Percentiles rank a stretch among this genome's conserved stretches.
These are phyloP conservation scores for Ogataea angusta DNA, from an alignment of 805 yeast species.

Conservation along the genomic window DNA sequence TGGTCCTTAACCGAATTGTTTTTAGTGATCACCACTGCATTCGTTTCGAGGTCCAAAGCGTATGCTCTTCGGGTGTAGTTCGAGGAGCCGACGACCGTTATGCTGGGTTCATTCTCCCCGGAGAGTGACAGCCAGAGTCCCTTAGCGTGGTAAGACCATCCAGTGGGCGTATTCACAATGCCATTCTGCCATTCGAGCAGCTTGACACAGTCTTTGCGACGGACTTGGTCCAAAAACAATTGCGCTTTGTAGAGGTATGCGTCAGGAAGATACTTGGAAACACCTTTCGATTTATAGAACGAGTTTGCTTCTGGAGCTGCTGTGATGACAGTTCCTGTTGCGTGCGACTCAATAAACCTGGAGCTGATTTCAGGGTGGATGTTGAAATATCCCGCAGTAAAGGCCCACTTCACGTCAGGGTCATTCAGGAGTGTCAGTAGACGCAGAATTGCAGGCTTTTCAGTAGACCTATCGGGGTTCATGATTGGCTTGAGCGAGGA, in stretches of 20 bases:
- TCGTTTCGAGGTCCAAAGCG: conserved; percentile 81
- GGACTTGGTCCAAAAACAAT: conserved; percentile 45
- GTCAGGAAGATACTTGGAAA: conserved; percentile 77
- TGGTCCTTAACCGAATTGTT: conserved; percentile 53
- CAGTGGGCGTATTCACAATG: conserved; percentile 69
- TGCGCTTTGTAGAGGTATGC: conserved; percentile 80
- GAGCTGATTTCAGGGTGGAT: conserved; percentile 72
- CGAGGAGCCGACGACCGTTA: conserved; percentile 87
- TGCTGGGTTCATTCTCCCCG: conserved; percentile 53
- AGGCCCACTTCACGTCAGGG: conserved; percentile 65
- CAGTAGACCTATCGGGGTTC: conserved; percentile 70
- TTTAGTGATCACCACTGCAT: conserved; percentile 73
- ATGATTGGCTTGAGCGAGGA: conserved; percentile 88
- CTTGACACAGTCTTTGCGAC: conserved; percentile 43
- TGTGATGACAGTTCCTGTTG: conserved; percentile 72
- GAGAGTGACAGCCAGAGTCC: conserved; percentile 83
- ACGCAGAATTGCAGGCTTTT: conserved; percentile 64
- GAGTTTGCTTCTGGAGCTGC: conserved; percentile 96
- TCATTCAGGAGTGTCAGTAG: conserved; percentile 56
- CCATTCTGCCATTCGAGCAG: conserved; percentile 89
- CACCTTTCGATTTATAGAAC: conserved; percentile 79
- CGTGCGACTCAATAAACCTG: conserved; percentile 53
- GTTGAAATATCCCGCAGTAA: conserved; percentile 96
- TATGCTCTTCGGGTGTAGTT: conserved; percentile 92
- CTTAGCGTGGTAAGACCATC: conserved; percentile 98